Evolutionary conservation across 2,329 filamentous ascomycete species (phyloP), one percentile per base, ranked within the genome.

Genomic region (Xylaria polymorpha): DNA sequence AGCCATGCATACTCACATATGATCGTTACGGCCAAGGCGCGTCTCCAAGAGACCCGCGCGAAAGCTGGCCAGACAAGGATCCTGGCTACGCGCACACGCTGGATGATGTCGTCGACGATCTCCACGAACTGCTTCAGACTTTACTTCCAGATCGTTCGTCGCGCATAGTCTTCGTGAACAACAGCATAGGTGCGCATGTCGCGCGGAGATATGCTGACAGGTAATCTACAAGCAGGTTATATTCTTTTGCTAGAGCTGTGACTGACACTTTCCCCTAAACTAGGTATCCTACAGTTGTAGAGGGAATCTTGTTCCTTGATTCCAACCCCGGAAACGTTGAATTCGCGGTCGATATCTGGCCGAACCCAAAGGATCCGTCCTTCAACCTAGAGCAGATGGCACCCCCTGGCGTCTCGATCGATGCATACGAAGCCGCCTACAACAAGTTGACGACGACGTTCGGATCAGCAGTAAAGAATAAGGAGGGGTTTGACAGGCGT

Each of bases 271-370:
- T 14, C 9, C 0, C 58, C 22, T 43, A 48, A 25, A 32, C 14
- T 61, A 75, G 69, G 43, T 74, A 77, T 39, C 75, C 77, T 14
- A 71, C 60, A 0, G 69, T 73, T 20, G 73, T 76, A 14, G 68
- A 75, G 20, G 77, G 76, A 4, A 71, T 78, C 14, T 66, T 80
- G 1, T 72, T 79, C 57, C 74, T 80, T 4, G 78, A 80, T 46
- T 79, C 78, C 0, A 79, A 79, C 37, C 78, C 79, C 2, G 72
- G 73, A 12, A 79, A 79, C 43, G 71, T 66, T n/a, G 73, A 79
- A 46, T 79, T 77, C 44, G 74, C 64, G 1, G 68, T 18, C 3
- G 18, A 67, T n/a, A 75, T 78, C 32, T 71, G 73, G 68, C 77
- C 77, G 1, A 75, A 78, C 51, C 76, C 77, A 4, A 71, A 73